Evolutionary conservation across 1,139 yeast genomes (phyloP), one percentile per base, ranked within the genome.

Genomic region (Candida freyschussii): DNA sequence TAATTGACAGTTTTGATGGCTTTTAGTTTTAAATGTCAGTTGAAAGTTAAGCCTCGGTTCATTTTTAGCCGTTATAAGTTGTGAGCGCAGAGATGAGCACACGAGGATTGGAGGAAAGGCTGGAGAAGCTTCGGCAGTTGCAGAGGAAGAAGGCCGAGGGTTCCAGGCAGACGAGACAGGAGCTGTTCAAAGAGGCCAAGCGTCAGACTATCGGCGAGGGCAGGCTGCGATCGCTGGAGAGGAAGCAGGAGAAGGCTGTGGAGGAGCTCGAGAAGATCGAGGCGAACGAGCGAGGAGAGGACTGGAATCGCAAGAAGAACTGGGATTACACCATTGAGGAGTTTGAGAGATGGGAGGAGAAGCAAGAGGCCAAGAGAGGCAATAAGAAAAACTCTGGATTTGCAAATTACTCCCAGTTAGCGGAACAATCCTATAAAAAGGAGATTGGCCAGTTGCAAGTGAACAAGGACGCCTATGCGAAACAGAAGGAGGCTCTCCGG

Each of bases 281-380:
- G 21, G 57, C 62, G 1, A 55, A 54, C 16, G 63, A 60, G 12
- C 55, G 47, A 4, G 70, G 67, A 1, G 63, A 60, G 17, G 66
- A 64, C 30, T 59, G 54, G 39, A 68, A 66, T 16, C 54, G 75
- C 13, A 47, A 59, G 28, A 61, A 69, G 31, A 70, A 72, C 5
- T 60, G 82, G 65, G 72, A 70, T 31, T 84, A 82, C 62, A 70
- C 85, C 0, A 69, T 82, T 3, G 78, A 75, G 36, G 84, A 85
- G 34, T 70, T 76, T 34, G 85, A 79, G 45, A 63, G 65, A 34
- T 83, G 93, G 91, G 72, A 73, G 17, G 59, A 56, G 23, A 68
- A 63, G 41, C 56, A 60, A 32, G 55, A 53, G 22, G 47, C 43
- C 18, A 62, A 57, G 33, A 45, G 44, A 18, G 37, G 16, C 6